Evolutionary conservation across 257 asterid species (phyloP), one percentile per base, ranked within the genome.

Genomic region (Capsicum chinense): DNA sequence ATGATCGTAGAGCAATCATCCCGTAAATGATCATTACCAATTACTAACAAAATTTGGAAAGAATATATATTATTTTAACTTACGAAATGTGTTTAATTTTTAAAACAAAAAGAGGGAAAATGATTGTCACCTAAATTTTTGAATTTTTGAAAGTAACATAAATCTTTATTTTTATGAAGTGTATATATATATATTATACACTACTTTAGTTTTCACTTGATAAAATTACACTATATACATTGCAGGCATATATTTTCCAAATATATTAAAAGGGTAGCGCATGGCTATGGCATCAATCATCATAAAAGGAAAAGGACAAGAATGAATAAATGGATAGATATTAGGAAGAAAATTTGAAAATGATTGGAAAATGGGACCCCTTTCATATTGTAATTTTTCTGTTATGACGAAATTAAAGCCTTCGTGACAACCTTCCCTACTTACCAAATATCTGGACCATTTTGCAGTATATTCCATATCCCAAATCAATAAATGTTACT

Each of bases 361-460:
- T 74, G 62, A 74, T 50, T 11, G n/a, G 63, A 52, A 21, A 76
- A 76, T 76, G 81, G 48, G 81, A 8, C 63, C 81, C 59, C 26
- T 76, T 13, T 26, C 13, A 52, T 26, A 52, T 52, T 76, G 63
- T 26, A 50, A 52, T 7, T 76, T 33, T 76, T 52, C 48, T 35
- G 48, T 76, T 52, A 21, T 76, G 63, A 50, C 62, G 57, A 74
- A 50, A 74, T 50, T 74, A 50, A 64, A 52, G 14, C 81, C 14
- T 50, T 13, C 26, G 81, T 76, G 81, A 76, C 63, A 50, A 21
- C 48, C 81, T 52, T 63, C 26, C 21, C 14, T 76, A 76, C 13
- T 52, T 76, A 63, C 81, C 81, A 52, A 26, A 14, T 8, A 35
- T 26, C 63, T 52, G 63, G 81, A 76, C 26, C 47, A 0, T 76